These are phyloP conservation scores for Cladophialophora immunda DNA, from an alignment of 2,329 filamentous ascomycete species.

Conservation along the genomic window DNA sequence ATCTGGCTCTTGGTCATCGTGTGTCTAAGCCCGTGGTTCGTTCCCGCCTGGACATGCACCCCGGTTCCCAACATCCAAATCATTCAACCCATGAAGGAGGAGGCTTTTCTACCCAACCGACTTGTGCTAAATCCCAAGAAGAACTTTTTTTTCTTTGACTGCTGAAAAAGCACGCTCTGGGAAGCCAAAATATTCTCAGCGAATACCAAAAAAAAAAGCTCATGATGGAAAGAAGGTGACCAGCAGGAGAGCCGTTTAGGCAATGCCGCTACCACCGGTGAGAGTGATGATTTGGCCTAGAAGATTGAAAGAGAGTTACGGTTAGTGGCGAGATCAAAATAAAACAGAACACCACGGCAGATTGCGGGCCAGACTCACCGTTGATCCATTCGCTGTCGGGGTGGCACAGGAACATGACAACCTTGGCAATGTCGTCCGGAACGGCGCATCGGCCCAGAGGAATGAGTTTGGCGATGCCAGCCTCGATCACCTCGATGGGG, in stretches of 20 bases:
- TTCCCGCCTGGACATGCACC: conserved; percentile 3
- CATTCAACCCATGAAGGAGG: conserved; percentile 3
- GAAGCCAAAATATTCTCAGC: conserved; percentile 24
- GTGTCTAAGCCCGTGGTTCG: conserved; percentile 16
- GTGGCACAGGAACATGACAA: conserved; percentile 64
- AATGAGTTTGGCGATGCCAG: conserved; percentile 64
- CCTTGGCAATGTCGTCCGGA: conserved; percentile 67
- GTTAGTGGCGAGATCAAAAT: conserved; percentile 3
- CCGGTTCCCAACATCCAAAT: conserved; percentile 9
- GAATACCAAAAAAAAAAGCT: conserved; percentile 17
- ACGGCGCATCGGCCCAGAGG: conserved; percentile 68
- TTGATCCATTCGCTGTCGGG: conserved; percentile 72
- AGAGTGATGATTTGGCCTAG: conserved; percentile 39
- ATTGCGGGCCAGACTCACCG: conserved; percentile 52
- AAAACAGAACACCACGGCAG: background rate
- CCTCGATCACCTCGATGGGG: conserved; percentile 63
- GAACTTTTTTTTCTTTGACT: conserved; percentile 26
- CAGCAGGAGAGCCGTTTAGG: conserved; percentile 27
- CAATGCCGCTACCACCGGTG: conserved; percentile 37
- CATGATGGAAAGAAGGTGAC: conserved; percentile 7
- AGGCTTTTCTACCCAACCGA: conserved; percentile 17
- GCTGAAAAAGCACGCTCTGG: conserved; percentile 23
- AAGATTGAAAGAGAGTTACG: background rate
- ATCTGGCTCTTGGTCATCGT: conserved; percentile 8
- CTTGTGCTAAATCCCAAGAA: conserved; percentile 31